These are phyloP conservation scores for Helianthus annuus DNA, from an alignment of 129 eudicot genomes.

Conservation along the genomic window DNA sequence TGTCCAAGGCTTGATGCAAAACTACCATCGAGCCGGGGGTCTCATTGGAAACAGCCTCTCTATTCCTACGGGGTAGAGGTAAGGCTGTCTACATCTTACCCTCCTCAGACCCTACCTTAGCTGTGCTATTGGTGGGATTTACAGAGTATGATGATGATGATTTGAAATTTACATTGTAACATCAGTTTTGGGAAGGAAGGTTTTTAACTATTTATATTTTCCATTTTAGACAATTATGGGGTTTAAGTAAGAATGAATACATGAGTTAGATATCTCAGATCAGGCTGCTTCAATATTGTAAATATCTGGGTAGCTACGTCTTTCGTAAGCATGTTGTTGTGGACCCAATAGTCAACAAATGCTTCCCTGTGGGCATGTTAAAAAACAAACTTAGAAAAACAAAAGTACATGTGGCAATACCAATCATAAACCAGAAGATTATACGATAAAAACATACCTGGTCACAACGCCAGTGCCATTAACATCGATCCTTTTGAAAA, in stretches of 20 bases:
- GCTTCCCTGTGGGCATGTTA: constrained; percentile 59
- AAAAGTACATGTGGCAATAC: not conserved
- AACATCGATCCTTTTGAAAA: constrained; percentile 65
- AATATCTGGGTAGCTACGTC: constrained; percentile 71
- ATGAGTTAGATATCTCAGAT: constrained; percentile 66
- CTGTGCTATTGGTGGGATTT: too few species aligned
- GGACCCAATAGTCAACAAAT: constrained; percentile 81
- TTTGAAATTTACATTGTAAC: not conserved
- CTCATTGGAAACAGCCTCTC: too few species aligned
- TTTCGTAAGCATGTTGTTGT: constrained; percentile 68
- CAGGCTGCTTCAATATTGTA: constrained; percentile 80
- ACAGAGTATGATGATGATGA: too few species aligned
- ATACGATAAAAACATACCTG: constrained; percentile 44
- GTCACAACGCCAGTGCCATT: constrained; percentile 63
- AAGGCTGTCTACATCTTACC: too few species aligned
- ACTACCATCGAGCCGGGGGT: too few species aligned
- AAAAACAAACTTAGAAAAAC: constrained; percentile 11
- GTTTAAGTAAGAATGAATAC: constrained; percentile 37
- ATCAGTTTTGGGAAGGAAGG: constrained; percentile 17
- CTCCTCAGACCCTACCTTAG: too few species aligned
- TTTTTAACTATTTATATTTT: constrained; percentile 11
- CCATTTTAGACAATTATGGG: not conserved
- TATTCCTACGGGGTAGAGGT: too few species aligned
- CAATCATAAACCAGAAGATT: not conserved
- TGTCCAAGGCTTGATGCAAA: too few species aligned